Conservation (phyloP, 2,329 filamentous ascomycete genomes). For the Beauveria sp. region DNA sequence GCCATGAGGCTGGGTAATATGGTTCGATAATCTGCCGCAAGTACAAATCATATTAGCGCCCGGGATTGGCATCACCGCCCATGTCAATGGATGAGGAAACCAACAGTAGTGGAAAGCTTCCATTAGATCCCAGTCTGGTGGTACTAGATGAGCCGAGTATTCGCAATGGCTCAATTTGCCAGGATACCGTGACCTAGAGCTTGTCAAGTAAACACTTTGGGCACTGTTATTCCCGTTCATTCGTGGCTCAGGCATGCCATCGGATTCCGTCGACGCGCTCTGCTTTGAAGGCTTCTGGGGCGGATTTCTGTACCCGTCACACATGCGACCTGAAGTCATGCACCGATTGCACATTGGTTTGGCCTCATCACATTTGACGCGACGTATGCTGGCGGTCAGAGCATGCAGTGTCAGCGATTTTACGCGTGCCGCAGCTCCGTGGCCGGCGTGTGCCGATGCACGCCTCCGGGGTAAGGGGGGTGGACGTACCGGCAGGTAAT, state of each 20-base stretch:
- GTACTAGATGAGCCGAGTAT: background rate
- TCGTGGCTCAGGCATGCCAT: background rate
- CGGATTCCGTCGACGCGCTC: background rate
- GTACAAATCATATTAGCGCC: background rate
- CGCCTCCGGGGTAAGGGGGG: background rate
- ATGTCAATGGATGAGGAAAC: background rate
- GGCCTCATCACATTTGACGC: conserved; percentile 5
- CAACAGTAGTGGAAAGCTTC: conserved; percentile 4
- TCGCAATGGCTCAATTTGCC: background rate
- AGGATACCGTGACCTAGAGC: background rate
- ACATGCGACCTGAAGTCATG: conserved; percentile 8
- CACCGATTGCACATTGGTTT: conserved; percentile 7
- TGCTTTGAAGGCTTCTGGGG: background rate
- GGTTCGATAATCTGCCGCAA: background rate
- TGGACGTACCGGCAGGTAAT: conserved; percentile 6
- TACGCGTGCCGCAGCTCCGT: background rate
- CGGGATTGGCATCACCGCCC: background rate
- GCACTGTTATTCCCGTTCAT: background rate
- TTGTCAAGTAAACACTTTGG: background rate
- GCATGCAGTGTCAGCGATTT: background rate
- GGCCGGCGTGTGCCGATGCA: background rate
- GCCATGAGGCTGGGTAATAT: background rate
- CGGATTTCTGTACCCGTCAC: background rate
- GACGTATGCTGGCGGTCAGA: background rate
- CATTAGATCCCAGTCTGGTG: conserved; percentile 5